Conservation (phyloP, 2,329 filamentous ascomycete species). For the Colletotrichum aenigma region DNA sequence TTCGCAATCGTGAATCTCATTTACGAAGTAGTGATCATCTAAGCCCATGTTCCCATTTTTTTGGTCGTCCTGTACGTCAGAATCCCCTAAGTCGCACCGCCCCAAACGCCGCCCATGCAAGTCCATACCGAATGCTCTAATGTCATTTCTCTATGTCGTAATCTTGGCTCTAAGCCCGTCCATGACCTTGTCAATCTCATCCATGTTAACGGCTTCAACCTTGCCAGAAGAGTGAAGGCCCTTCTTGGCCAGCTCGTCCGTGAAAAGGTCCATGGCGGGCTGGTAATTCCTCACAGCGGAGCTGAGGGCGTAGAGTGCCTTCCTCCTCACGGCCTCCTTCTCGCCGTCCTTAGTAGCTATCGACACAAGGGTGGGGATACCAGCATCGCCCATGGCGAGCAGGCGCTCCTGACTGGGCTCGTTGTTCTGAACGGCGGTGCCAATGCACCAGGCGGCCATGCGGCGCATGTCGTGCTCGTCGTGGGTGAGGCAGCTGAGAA, state of each 20-base stretch:
- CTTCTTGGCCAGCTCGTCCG: conserved; percentile 62
- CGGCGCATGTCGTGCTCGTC: conserved; percentile 74
- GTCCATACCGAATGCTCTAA: conserved; percentile 5
- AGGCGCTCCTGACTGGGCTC: conserved; percentile 78
- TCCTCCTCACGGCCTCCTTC: conserved; percentile 72
- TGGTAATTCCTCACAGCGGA: conserved; percentile 89
- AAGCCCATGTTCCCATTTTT: neutral
- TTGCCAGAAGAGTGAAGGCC: conserved; percentile 60
- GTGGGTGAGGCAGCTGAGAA: conserved; percentile 72
- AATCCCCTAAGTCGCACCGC: neutral
- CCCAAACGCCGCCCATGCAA: conserved; percentile 43
- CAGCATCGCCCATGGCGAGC: conserved; percentile 58
- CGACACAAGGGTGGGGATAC: conserved; percentile 71
- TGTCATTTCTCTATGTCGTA: conserved; percentile 18
- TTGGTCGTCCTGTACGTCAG: conserved; percentile 6
- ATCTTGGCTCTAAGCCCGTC: conserved; percentile 58
- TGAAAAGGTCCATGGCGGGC: conserved; percentile 74
- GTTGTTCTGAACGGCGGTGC: conserved; percentile 97
- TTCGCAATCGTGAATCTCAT: neutral
- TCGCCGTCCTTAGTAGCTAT: conserved; percentile 66
- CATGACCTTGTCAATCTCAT: conserved; percentile 79
- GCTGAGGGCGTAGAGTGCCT: conserved; percentile 89
- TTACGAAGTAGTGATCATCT: neutral
- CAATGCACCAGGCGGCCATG: conserved; percentile 93
- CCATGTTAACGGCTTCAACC: conserved; percentile 88